Conservation (phyloP, 306 rosid species). For the Quercus rubra region DNA sequence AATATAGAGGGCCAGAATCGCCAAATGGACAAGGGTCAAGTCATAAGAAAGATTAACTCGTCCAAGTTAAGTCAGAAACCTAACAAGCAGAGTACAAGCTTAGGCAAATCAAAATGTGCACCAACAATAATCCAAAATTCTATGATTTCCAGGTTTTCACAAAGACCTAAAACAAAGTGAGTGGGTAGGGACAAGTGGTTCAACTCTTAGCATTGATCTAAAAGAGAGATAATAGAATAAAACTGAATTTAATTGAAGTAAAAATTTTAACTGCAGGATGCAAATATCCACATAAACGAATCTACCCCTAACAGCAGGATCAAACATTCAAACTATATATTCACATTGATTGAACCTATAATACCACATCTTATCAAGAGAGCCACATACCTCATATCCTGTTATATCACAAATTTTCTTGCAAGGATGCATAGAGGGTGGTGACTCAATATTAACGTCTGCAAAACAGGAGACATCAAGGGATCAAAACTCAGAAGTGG, state of each 20-base stretch:
- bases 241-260: not conserved
- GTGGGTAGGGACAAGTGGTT: not conserved
- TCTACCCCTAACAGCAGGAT: not conserved
- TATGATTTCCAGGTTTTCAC: not conserved
- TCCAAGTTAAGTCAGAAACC: not conserved
- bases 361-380: slow-evolving; percentile 5
- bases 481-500: not conserved
- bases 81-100: not conserved
- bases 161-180: not conserved
- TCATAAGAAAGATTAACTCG: too few species aligned
- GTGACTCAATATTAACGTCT: slow-evolving; percentile 93
- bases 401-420: slow-evolving; percentile 86
- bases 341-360: not conserved
- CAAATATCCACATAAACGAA: not conserved
- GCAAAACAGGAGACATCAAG: slow-evolving; percentile 23
- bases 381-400: slow-evolving; percentile 71
- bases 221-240: not conserved
- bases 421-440: slow-evolving; percentile 93
- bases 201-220: not conserved
- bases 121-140: not conserved
- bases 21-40: not conserved
- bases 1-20: not conserved
- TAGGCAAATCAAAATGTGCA: not conserved
- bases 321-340: not conserved
- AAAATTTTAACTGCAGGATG: not conserved